Base-by-base conservation (phyloP, 75 land plant genomes). In the Isoetes taiwanensis region DNA sequence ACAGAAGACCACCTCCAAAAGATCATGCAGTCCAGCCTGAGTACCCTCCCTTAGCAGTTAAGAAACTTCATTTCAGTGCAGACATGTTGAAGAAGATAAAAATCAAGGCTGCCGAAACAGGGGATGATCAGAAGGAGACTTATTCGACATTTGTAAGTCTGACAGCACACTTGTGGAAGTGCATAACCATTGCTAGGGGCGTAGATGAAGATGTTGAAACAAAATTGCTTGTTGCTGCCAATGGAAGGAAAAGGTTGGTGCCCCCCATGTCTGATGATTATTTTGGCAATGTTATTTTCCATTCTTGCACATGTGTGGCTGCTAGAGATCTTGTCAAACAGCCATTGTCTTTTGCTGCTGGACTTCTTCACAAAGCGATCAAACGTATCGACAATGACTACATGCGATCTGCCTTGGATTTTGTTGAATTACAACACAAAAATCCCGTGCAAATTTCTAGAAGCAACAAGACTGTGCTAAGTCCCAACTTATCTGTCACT, bases 201-300 rank as follows among this genome's bases (percentile, higher is more conserved):
- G 43, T 79, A 11, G 39, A 60, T 1, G 74, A 43, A 2, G 69
- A 59, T 19, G 25, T 52, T 14, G 60, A 61, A 32, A 79, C 83
- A 19, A 57, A 59, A 41, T 57, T 64, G 1, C 5, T 72, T 25
- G 58, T 82, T 0, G 57, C 86, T 3, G 74, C 70, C 29, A 73
- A 82, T 40, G 86, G 76, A 28, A 54, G 86, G 19, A 39, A 56
- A 12, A 61, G 82, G 32, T 11, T 79, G 34, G 24, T 30, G 24
- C 80, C 80, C 0, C 54, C 69, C 6, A 38, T 83, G 0, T 68
- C 78, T 0, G 67, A 46, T 5, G 70, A 67, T 6, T 83, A 61
- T 60, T 71, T 83, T 43, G 87, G 87, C 20, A 83, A 83, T 39
- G 57, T 72, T 24, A 76, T 83, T 5, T 56, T 75, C 31, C 73